Base-by-base conservation (phyloP, 257 asterid genomes). In the Solanum habrochaites region DNA sequence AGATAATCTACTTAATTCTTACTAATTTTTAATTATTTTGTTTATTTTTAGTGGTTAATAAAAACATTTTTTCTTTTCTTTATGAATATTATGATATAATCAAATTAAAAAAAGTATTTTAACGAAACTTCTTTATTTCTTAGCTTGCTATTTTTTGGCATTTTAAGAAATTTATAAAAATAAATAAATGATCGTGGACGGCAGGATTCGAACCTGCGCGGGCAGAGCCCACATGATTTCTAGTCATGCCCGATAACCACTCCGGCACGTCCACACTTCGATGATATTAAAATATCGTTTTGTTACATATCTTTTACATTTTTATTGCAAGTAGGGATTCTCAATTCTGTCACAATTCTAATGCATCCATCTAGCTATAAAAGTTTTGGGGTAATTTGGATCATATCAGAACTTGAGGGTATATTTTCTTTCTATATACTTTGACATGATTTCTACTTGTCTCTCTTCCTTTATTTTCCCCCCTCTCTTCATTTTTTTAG, bases 161-260 rank as follows among this genome's bases (percentile, higher is more conserved):
- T 52, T 7, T 52, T 52, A 52, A 52, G 9, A 16, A 16, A 52
- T 52, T 16, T 52, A 52, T 52, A 7, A 6, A 16, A 47, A 95
- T 92, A 6, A 37, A 32, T 32, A 21, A 58, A 8, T 60, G 2
- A 58, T 58, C 95, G 99, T 96, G 98, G 95, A 91, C 98, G 98
- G 98, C 97, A 94, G 98, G 98, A 95, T 93, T 94, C 98, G 98
- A 96, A 96, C 98, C 98, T 93, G 98, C 96, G 98, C 99, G 97
- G 98, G 98, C 98, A 93, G 1, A 97, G 98, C 98, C 97, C 98
- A 95, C 98, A 94, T 95, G 99, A 94, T 97, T 97, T 97, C 98
- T 94, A 95, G 98, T 97, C 99, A 95, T 97, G 98, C 98, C 99
- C 98, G 98, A 97, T 95, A 95, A 95, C 99, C 98, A 97, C 98